Evolutionary conservation across 2,329 filamentous ascomycete species (phyloP).

Genomic region (Cladosporium velox): DNA sequence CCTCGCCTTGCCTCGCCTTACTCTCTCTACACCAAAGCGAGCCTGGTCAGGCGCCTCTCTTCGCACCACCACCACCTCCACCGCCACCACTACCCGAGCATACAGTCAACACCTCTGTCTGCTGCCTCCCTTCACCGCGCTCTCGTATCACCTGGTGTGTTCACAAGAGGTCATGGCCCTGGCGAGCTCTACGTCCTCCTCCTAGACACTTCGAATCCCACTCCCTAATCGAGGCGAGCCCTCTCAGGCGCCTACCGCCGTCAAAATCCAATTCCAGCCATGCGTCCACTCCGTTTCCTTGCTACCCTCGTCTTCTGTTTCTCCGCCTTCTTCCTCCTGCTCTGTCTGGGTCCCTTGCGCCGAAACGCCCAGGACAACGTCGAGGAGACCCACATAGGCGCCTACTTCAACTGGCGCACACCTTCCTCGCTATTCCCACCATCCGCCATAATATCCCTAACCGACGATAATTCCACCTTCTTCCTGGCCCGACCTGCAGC

Average conservation of each 20-base stretch:
- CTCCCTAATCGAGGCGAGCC: constrained; percentile 1
- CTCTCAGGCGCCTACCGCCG: background rate
- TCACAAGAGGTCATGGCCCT: constrained; percentile 17
- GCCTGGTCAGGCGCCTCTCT: constrained; percentile 10
- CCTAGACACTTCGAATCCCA: constrained; percentile 9
- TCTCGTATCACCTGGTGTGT: background rate
- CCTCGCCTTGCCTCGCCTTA: background rate
- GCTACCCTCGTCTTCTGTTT: constrained; percentile 48
- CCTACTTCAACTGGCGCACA: constrained; percentile 53
- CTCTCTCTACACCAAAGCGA: background rate
- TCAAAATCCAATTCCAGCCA: constrained; percentile 27
- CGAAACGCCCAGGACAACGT: constrained; percentile 24
- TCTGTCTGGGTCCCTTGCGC: constrained; percentile 41
- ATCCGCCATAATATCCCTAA: constrained; percentile 92
- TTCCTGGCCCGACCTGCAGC: constrained; percentile 91
- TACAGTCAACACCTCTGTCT: background rate
- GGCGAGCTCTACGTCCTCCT: background rate
- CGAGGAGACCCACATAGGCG: constrained; percentile 39
- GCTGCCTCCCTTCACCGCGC: background rate
- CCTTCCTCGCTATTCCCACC: constrained; percentile 89
- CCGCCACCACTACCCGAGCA: background rate
- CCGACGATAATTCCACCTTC: constrained; percentile 96
- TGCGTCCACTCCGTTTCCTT: constrained; percentile 45
- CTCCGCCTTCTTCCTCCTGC: constrained; percentile 46
- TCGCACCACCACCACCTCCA: background rate